Base-by-base conservation (phyloP, 495 filamentous ascomycete genomes). In the Venustampulla echinocandica region DNA sequence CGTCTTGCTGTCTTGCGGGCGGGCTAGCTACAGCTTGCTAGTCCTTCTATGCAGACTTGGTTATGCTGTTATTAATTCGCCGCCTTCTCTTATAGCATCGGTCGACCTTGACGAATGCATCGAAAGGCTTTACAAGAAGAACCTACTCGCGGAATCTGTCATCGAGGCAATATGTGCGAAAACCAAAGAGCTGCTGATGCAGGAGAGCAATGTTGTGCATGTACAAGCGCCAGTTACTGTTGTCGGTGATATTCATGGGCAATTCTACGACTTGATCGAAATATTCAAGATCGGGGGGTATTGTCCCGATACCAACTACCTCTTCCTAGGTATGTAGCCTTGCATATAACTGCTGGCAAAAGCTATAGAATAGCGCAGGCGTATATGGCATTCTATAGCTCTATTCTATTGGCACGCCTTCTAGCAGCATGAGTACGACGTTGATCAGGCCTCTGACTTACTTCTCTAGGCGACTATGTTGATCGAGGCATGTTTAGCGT, bases 141-240 rank as follows among this genome's bases (percentile, higher is more conserved):
- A 97, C 62, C 74, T 98, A 42, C 74, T 98, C 19, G 92, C 93
- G 37, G 92, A 98, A 67, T 94, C 90, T 6, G 93, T 98, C 34
- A 90, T 98, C 63, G 92, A 98, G 68, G 92, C 93, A 58, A 93
- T 98, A 79, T 98, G 92, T 64, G 89, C 92, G 58, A 98, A 98
- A 64, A 88, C 93, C 10, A 98, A 98, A 55, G 92, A 98, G 66
- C 75, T 97, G 46, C 73, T 98, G 52, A 98, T 98, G 92, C 93
- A 92, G 62, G 92, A 98, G 77, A 96, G 90, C 74, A 98, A 98
- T 71, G 92, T 98, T 40, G 92, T 98, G 34, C 92, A 98, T 62
- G 93, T 98, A 49, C 80, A 80, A 45, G 90, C 92, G 13, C 92
- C 92, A 6, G 87, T 98, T 33, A 98, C 92, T n/a, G 92, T 98